Evolutionary conservation across 169 alveolate species (phyloP), one percentile per base, ranked within the genome.

Genomic region (Amoebophrya sp.): DNA sequence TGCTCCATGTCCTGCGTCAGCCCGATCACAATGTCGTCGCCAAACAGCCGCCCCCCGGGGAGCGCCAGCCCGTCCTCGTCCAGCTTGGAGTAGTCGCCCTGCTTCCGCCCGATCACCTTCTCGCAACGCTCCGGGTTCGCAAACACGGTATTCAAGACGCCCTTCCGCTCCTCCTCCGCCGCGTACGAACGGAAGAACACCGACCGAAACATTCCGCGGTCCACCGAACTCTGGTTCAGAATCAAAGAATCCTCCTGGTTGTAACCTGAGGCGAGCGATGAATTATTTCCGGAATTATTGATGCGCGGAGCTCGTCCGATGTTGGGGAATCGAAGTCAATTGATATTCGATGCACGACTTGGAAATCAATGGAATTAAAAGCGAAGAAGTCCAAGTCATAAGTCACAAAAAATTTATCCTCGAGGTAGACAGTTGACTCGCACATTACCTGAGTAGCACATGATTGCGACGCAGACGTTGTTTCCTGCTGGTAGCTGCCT

Each of bases 401-500:
- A 42, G 13, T 42, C 48, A 42, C 13, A 42, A 13, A 42, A 42
- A 42, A 4, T 42, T 42, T 42, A 7, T 42, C 20, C 13, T 42
- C 13, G 20, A 42, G 13, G 20, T 42, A 42, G 4, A 42, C 48
- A 4, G 13, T 42, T 7, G 48, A 42, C 41, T n/a, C 0, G 0
- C 40, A 0, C 41, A 0, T 4, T 69, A 26, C 88, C 88, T 5
- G 89, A 4, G 95, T 98, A 98, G 91, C 99, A 98, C 96, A 99
- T 98, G 69, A 99, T 98, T 0, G 99, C 99, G 0, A 98, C 99
- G 87, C 98, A 96, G 31, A 99, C 98, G 94, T 98, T 98, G 91
- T 97, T 98, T 40, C 99, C 99, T 10, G 99, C 99, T 1, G 99
- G 99, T 34, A 99, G 97, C 92, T 98, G 99, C 90, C 99, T 95